Conservation (phyloP, 164 flowering plant genomes). For the Vitis cinerea region DNA sequence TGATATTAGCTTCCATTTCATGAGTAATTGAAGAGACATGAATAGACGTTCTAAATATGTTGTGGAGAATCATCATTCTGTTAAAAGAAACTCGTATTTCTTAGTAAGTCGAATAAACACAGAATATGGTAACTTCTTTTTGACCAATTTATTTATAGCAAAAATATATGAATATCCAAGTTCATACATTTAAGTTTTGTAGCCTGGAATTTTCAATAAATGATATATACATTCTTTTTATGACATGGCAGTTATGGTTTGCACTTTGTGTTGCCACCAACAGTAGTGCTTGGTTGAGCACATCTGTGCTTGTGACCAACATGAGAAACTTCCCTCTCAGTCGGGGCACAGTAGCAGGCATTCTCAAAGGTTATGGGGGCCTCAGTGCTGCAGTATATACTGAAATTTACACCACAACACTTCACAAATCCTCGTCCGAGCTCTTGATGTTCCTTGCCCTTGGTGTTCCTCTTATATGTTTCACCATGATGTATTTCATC, state of each 20-base stretch:
- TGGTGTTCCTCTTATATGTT: slow-evolving; percentile 73
- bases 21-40: no score
- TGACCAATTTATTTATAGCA: no score
- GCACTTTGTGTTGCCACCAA: slow-evolving; percentile 72
- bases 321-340: slow-evolving; percentile 88
- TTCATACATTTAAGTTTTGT: not conserved
- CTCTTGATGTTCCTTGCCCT: slow-evolving; percentile 65
- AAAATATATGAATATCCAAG: no score
- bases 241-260: slow-evolving; percentile 66
- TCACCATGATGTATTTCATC: slow-evolving; percentile 65
- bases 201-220: not conserved
- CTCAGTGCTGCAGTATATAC: slow-evolving; percentile 87
- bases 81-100: no score
- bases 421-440: slow-evolving; percentile 56
- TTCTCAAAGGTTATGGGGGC: slow-evolving; percentile 84
- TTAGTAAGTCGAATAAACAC: no score
- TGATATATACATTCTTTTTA: not conserved
- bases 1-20: no score
- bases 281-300: slow-evolving; percentile 80
- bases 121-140: no score
- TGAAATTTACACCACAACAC: slow-evolving; percentile 56
- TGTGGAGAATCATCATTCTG: no score
- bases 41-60: no score
- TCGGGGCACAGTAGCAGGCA: slow-evolving; percentile 86
- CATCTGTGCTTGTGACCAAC: slow-evolving; percentile 80